Percentiles rank a stretch among this genome's conserved stretches.
phyloP scores from a whole-genome alignment of 805 yeast species.

The Metschnikowia orientalis region DNA sequence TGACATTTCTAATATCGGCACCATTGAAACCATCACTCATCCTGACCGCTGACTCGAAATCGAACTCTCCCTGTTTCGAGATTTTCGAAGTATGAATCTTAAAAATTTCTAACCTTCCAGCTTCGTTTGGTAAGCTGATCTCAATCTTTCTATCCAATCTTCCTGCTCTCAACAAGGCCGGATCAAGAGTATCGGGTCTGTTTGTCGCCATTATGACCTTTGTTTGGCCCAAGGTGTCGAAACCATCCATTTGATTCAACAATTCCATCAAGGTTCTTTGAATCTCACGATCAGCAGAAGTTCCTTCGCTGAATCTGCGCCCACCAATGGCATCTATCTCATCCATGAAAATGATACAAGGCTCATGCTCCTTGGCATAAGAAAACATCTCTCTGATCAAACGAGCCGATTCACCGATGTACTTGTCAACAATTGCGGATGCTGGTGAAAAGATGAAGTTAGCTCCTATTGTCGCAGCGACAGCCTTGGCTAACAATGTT shows the following conservation, averaged over 20 bases:
- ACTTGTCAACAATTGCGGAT: slow-evolving; percentile 94
- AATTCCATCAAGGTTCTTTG: slow-evolving; percentile 97
- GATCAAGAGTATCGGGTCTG: slow-evolving; percentile 96
- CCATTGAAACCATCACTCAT: slow-evolving; percentile 99
- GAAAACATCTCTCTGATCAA: slow-evolving; percentile 96
- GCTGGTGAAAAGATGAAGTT: slow-evolving; percentile 98
- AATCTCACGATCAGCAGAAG: slow-evolving; percentile 97
- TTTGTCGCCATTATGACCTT: slow-evolving; percentile 99
- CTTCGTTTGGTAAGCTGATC: slow-evolving; percentile 93
- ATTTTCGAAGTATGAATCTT: slow-evolving; percentile 88
- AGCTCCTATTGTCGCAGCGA: slow-evolving; percentile 97
- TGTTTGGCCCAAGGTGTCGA: slow-evolving; percentile 93
- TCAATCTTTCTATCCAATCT: slow-evolving; percentile 95
- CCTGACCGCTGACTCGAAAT: slow-evolving; percentile 93
- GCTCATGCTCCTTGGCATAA: slow-evolving; percentile 96
- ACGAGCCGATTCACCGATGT: slow-evolving; percentile 96
- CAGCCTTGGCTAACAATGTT: slow-evolving; percentile 93
- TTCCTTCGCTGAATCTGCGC: slow-evolving; percentile 94
- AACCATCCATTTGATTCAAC: slow-evolving; percentile 97
- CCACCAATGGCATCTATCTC: slow-evolving; percentile 99
- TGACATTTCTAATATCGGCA: slow-evolving; percentile 94
- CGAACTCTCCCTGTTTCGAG: slow-evolving; percentile 90
- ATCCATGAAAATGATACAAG: slow-evolving; percentile 97
- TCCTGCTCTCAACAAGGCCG: slow-evolving; percentile 95
- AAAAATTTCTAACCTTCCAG: slow-evolving; percentile 88